Evolutionary conservation across 179 eudicot genomes (phyloP), one percentile per base, ranked within the genome.

Genomic region (Drosera spatulata): DNA sequence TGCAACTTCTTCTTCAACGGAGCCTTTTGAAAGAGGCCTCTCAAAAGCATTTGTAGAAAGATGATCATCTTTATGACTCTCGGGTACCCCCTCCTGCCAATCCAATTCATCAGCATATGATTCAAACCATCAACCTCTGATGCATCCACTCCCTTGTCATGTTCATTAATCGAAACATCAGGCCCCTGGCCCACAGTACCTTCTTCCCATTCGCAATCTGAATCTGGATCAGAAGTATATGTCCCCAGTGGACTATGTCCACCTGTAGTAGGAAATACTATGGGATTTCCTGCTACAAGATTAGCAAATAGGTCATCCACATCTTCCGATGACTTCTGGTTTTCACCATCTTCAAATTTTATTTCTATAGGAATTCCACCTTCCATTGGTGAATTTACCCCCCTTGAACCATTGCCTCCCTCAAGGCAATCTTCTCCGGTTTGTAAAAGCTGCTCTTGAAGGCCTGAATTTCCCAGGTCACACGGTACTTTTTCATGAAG

Each of bases 191-290:
- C 76, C 68, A 61, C 54, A 9, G 63, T 64, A 40, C 86, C 95
- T 66, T 75, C 95, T 70, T 87, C 93, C 97, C 89, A 82, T 64
- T 87, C 89, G 79, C 70, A 67, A 63, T 81, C 89, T 54, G 89
- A 86, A 58, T 61, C 67, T 54, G 84, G 70, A 51, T 63, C 66
- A 61, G 6, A 53, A 63, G 71, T 42, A 15, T 61, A 68, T n/a
- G 65, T 56, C 49, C 41, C 57, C 15, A 69, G 52, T 51, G 49
- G 54, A 55, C 55, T 53, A 71, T 77, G 33, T 22, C 33, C 53
- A 63, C 67, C 74, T 70, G 42, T 70, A 60, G 71, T 64, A 56
- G 70, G 67, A 55, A 67, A 50, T 56, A 64, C 58, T 51, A 69
- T 61, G 7, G 77, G 71, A 53, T 77, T 77, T 56, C 82, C 91